Evolutionary conservation across 148 eudicot genomes (phyloP), one percentile per base, ranked within the genome.

Genomic region (Bassia scoparia): DNA sequence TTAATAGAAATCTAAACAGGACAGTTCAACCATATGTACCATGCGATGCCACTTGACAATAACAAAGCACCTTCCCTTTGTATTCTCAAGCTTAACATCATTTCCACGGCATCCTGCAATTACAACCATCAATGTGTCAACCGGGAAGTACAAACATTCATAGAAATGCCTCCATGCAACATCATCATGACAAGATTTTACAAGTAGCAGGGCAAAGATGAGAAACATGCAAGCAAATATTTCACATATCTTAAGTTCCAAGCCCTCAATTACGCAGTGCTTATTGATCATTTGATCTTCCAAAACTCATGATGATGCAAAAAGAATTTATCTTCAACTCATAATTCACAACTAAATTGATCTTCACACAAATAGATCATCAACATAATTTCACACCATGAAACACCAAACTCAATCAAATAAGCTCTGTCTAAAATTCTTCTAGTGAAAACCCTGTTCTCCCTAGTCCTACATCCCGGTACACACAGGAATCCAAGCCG

Each of bases 1-100:
- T 34, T 11, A 54, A n/a, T 7, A 61, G 3, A 35, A 23, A 26
- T 6, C 3, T 1, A 55, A 71, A 46, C 14, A 61, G 27, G 46
- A 41, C 18, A 26, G 16, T 49, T 41, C 50, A 18, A 29, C 38
- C 23, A 21, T 26, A 50, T 50, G 62, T 80, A 87, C 89, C 93
- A 89, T 89, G 83, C 37, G 93, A 89, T 23, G 93, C 93, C 61
- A 89, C 93, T 89, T 89, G 65, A 89, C 93, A 68, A 89, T 83
- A 89, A 63, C 35, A 89, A n/a, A n/a, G 80, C 67, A 84, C 90
- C 72, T 89, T 89, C 65, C 90, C 90, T 67, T 84, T 87, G 83
- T 87, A 89, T 38, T 52, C 71, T 83, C 87, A 73, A 89, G 86
- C 76, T 89, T 83, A 26, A 89, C 94, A 72, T 84, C 87, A 49